Evolutionary conservation across 352 stramenopile genomes (phyloP).

Genomic region (Pythium plurisporium): DNA sequence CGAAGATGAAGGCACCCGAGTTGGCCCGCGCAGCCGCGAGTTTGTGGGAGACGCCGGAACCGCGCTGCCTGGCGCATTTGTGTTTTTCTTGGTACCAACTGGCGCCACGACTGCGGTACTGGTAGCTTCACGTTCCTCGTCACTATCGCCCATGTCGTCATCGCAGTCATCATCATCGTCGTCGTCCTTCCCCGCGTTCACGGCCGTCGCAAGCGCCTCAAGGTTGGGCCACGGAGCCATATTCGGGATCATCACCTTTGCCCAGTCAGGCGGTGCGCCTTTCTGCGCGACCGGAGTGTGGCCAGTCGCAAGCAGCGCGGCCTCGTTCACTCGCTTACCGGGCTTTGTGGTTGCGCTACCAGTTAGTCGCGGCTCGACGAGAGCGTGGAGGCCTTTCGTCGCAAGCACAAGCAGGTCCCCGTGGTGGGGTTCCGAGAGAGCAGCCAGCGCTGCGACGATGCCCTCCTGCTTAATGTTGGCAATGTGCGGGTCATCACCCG

Average conservation of each 20-base stretch:
- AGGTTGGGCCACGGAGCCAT: constrained; percentile 49
- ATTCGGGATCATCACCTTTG: constrained; percentile 45
- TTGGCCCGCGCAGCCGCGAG: constrained; percentile 16
- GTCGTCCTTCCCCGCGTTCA: constrained; percentile 19
- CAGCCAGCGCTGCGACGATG: constrained; percentile 56
- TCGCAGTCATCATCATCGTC: constrained; percentile 27
- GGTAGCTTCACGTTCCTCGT: background rate
- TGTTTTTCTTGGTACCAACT: constrained; percentile 24
- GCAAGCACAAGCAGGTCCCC: constrained; percentile 43
- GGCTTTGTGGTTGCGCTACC: background rate
- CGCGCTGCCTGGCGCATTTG: background rate
- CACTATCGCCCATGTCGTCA: constrained; percentile 28
- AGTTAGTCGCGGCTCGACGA: constrained; percentile 22
- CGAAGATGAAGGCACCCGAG: constrained; percentile 1
- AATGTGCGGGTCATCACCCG: constrained; percentile 30
- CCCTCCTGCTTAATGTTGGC: constrained; percentile 67
- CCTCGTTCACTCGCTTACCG: constrained; percentile 18
- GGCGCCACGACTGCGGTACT: background rate
- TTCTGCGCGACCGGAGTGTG: constrained; percentile 39
- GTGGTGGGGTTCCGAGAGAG: constrained; percentile 56
- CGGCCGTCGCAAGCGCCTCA: constrained; percentile 17
- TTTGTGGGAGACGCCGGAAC: constrained; percentile 15
- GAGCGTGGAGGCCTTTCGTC: constrained; percentile 15
- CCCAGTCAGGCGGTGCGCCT: constrained; percentile 53
- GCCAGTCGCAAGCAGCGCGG: constrained; percentile 13